These are phyloP conservation scores for Pisolithus thermaeus DNA, from an alignment of 1,284 basidiomycete genomes.

Conservation along the genomic window DNA sequence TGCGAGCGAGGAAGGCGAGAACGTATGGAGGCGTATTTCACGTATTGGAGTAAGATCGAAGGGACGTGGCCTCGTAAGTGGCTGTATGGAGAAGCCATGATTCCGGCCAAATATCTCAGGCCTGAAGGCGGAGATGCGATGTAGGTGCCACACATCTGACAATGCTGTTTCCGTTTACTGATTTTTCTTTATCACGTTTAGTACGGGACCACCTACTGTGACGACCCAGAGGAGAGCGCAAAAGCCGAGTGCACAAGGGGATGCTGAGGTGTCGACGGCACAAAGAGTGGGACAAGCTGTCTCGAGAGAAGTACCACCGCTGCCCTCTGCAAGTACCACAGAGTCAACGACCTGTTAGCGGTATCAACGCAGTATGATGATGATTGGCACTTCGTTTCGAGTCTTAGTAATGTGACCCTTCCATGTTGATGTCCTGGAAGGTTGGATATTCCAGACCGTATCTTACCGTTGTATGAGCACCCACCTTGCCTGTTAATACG, in stretches of 20 bases:
- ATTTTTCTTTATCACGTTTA: background rate
- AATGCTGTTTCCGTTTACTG: background rate
- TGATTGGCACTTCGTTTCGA: no score
- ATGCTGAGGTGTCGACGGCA: no score
- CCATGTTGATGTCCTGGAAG: no score
- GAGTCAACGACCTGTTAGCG: no score
- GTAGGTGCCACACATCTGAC: background rate
- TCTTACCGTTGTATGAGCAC: no score
- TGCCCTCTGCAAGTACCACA: no score
- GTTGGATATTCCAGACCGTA: no score
- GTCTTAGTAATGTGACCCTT: no score
- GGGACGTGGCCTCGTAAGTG: constrained; percentile 19
- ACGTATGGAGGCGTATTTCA: constrained; percentile 25
- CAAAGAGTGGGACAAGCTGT: no score
- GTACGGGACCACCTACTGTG: constrained; percentile 1
- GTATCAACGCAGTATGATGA: no score
- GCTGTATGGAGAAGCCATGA: constrained; percentile 14
- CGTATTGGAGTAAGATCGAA: constrained; percentile 23
- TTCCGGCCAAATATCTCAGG: constrained; percentile 1
- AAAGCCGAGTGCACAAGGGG: background rate
- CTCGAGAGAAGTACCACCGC: no score
- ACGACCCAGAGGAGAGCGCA: background rate
- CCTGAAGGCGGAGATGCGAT: background rate
- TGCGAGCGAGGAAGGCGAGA: constrained; percentile 21
- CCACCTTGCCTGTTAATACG: no score